A percentile compares a stretch with the other conserved stretches of the same genome.
Evolutionary conservation across 805 yeast species (phyloP).

Genomic region (Alloascoidea hylecoeti): DNA sequence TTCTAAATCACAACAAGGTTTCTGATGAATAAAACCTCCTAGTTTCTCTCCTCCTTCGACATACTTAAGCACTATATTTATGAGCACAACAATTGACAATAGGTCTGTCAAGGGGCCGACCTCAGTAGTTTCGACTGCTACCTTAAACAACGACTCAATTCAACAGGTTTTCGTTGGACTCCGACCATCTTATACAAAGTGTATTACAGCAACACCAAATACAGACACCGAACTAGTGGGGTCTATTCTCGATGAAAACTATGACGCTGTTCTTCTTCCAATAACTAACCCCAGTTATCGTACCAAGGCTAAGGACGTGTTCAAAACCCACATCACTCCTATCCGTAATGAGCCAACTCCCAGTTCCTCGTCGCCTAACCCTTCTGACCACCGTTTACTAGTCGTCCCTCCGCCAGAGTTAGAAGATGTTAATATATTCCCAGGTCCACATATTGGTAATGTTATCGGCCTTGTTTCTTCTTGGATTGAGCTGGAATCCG

Average conservation of each 20-base stretch:
- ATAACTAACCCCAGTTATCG: constrained; percentile 31
- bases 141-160: neutral
- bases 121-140: neutral
- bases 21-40: too few relatives aligned
- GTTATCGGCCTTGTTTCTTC: constrained; percentile 47
- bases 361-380: constrained; percentile 3
- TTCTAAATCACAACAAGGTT: too few relatives aligned
- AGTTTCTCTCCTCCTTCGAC: too few relatives aligned
- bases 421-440: constrained; percentile 26
- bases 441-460: constrained; percentile 24
- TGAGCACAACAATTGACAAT: neutral
- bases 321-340: constrained; percentile 4
- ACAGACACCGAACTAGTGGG: constrained; percentile 9
- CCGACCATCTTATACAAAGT: neutral
- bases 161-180: neutral
- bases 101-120: neutral
- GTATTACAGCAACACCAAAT: neutral
- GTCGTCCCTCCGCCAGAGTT: constrained; percentile 25
- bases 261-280: constrained; percentile 37
- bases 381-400: neutral
- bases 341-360: constrained; percentile 1
- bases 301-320: constrained; percentile 12
- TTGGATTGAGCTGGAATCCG: constrained; percentile 57
- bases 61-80: neutral
- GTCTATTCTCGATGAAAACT: constrained; percentile 23